Conservation (phyloP, 2,329 filamentous ascomycete genomes). For the Aspergillus sp. region DNA sequence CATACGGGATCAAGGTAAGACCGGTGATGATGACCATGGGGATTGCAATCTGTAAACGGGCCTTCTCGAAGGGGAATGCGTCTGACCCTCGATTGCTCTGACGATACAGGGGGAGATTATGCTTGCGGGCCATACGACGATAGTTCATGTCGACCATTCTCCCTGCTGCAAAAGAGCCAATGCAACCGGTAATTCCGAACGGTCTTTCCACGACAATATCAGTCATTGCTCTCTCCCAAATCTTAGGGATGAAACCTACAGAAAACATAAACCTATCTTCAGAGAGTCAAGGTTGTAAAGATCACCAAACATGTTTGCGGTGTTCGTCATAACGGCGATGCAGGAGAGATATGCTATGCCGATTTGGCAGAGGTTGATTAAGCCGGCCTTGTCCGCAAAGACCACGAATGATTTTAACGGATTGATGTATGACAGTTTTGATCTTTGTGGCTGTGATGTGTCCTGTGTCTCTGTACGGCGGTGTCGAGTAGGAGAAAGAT, state of each 20-base stretch:
- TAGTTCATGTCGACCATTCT: constrained; percentile 19
- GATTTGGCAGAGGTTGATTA: constrained; percentile 30
- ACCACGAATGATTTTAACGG: constrained; percentile 37
- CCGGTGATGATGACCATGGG: constrained; percentile 19
- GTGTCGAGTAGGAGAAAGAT: constrained; percentile 3
- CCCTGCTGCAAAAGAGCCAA: constrained; percentile 20
- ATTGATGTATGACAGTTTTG: constrained; percentile 39
- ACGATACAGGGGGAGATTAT: constrained; percentile 9
- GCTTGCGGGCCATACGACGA: constrained; percentile 9
- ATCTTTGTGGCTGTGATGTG: constrained; percentile 9
- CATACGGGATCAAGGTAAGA: constrained; percentile 22
- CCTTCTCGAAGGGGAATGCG: constrained; percentile 35
- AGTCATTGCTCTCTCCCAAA: background rate
- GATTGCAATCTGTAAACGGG: constrained; percentile 22
- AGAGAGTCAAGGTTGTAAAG: constrained; percentile 29
- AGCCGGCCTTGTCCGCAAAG: constrained; percentile 31
- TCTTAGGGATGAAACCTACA: constrained; percentile 8
- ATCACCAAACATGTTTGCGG: constrained; percentile 32
- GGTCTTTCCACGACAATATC: constrained; percentile 2
- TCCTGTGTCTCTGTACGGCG: background rate
- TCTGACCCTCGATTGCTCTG: constrained; percentile 39
- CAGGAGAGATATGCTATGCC: constrained; percentile 31
- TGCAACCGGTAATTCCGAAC: constrained; percentile 16
- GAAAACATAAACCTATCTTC: constrained; percentile 20
- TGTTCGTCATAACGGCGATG: constrained; percentile 32